These are phyloP conservation scores for Silene coronaria DNA, from an alignment of 179 eudicot species.

Conservation along the genomic window DNA sequence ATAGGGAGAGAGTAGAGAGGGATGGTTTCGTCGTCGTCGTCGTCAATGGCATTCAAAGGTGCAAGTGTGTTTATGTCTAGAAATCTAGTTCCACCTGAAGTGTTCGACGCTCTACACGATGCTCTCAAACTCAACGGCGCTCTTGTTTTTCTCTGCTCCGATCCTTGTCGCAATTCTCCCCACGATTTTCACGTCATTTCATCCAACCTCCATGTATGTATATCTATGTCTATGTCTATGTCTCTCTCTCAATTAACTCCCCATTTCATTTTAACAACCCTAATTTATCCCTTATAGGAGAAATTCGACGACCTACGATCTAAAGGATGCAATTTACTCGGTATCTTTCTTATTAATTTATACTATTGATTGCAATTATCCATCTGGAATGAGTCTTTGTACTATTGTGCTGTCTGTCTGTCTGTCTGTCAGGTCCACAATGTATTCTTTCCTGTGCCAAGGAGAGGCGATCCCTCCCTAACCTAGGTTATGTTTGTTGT, in stretches of 20 bases:
- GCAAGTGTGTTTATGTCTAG: conserved; percentile 76
- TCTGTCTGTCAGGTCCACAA: conserved; percentile 99
- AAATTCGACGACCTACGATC: conserved; percentile 61
- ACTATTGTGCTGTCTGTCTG: too few relatives aligned
- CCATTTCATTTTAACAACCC: background rate
- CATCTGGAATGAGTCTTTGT: too few relatives aligned
- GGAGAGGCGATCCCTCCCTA: conserved; percentile 75
- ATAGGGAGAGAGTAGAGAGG: too few relatives aligned
- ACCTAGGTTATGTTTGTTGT: conserved; percentile 77
- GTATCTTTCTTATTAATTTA: too few relatives aligned
- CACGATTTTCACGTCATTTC: conserved; percentile 76
- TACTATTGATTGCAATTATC: too few relatives aligned
- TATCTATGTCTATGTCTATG: too few relatives aligned
- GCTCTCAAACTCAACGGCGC: conserved; percentile 83
- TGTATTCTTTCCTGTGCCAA: conserved; percentile 89
- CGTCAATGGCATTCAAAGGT: conserved; percentile 50
- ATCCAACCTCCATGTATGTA: conserved; percentile 52
- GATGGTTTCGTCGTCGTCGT: too few relatives aligned
- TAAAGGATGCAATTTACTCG: conserved; percentile 79
- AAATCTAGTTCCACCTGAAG: conserved; percentile 81
- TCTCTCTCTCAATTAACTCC: background rate
- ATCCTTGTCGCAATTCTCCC: conserved; percentile 66
- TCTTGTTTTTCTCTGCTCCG: conserved; percentile 58
- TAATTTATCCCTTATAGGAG: conserved; percentile 35
- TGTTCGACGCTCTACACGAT: conserved; percentile 74